Evolutionary conservation across 441 rosid species (phyloP).

Genomic region (Brassica hybrid): DNA sequence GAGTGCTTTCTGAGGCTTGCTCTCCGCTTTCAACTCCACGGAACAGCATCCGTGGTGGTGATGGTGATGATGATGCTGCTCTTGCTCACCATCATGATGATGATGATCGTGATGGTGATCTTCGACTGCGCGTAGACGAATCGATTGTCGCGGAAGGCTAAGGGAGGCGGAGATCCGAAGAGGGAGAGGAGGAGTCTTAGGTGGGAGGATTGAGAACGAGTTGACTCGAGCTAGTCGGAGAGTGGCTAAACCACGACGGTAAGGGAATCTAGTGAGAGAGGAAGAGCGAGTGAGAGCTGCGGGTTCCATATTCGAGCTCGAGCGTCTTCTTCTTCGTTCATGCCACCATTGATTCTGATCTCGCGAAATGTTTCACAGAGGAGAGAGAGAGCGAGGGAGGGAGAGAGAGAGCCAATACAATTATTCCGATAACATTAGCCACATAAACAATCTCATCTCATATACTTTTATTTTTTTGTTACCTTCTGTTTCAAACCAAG

Average conservation of each 20-base stretch:
- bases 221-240: slow-evolving; percentile 43
- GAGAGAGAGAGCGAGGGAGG: too few relatives aligned
- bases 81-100: slow-evolving; percentile 28
- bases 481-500: not conserved
- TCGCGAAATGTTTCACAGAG: slow-evolving; percentile 13
- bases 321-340: slow-evolving; percentile 1
- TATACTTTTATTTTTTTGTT: not conserved
- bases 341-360: slow-evolving; percentile 38
- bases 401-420: slow-evolving; percentile 6
- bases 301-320: slow-evolving; percentile 50
- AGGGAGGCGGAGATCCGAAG: slow-evolving; percentile 38
- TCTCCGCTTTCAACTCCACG: slow-evolving; percentile 45
- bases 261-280: slow-evolving; percentile 45
- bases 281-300: slow-evolving; percentile 32
- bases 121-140: slow-evolving; percentile 38
- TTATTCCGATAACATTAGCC: slow-evolving; percentile 38
- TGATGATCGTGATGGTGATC: slow-evolving; percentile 45
- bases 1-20: slow-evolving; percentile 54
- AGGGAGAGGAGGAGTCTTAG: slow-evolving; percentile 36
- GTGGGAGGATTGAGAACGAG: slow-evolving; percentile 35
- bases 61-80: slow-evolving; percentile 47
- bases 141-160: slow-evolving; percentile 33
- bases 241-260: slow-evolving; percentile 38
- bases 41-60: slow-evolving; percentile 45
- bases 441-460: slow-evolving; percentile 37